Evolutionary conservation across 192 early-diverging fungal species (phyloP), one percentile per base, ranked within the genome.

Genomic region (Coemansia sp.): DNA sequence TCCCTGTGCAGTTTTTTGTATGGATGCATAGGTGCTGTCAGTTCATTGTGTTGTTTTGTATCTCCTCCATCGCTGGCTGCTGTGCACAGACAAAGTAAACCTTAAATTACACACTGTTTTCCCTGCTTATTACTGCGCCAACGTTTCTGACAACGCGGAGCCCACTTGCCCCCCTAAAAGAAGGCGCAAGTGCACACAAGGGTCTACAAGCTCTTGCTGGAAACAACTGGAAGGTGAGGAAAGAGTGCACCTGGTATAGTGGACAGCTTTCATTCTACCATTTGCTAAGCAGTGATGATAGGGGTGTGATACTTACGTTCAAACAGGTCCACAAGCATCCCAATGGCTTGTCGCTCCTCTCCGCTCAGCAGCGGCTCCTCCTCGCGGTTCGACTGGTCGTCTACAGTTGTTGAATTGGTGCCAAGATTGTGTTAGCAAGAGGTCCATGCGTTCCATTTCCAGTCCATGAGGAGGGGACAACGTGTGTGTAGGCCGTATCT

Each of bases 321-420:
- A 70, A 80, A 80, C 40, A 80, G 57, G 57, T 80, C 71, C 13
- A 80, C 77, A 28, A 80, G 67, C 68, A 74, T 73, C 61, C 73
- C 70, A 30, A 80, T 71, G 14, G 77, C 77, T 30, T 74, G 67
- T 20, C 67, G 71, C 42, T 80, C 77, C 61, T 80, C 73, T 62
- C 68, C 72, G 34, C 66, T 71, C 40, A 80, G 50, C 61, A 80
- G 54, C 29, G 77, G 72, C 59, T 80, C 71, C 48, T 73, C 68
- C 61, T 80, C 77, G 37, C 72, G 64, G 33, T 62, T 62, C 23
- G 60, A 20, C 29, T 22, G 58, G 19, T 71, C 70, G 42, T 80
- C 77, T 80, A 74, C 67, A 79, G 33, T n/a, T n/a, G 30, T 29
- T 10, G 19, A 9, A 54, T 30, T 20, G 25, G 10, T 25, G 20